Evolutionary conservation across 495 filamentous ascomycete species (phyloP).

Genomic region (Aspergillus coremiiformis): DNA sequence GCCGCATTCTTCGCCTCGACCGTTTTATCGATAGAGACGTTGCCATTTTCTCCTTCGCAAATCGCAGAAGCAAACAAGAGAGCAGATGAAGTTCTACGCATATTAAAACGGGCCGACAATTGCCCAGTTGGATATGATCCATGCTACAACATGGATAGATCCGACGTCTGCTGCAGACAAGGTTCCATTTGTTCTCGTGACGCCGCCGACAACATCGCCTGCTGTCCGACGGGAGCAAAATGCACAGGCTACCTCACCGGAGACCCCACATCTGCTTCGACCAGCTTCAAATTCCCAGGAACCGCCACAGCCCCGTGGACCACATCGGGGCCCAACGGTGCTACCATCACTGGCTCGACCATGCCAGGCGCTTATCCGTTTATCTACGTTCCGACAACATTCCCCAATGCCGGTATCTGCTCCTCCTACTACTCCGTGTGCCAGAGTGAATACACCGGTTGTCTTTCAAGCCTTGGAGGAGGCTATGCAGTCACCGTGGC

Average conservation of each 20-base stretch:
- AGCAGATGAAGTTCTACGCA: slow-evolving; percentile 33
- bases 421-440: slow-evolving; percentile 61
- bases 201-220: slow-evolving; percentile 53
- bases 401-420: slow-evolving; percentile 55
- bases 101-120: slow-evolving; percentile 34
- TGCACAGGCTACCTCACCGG: slow-evolving; percentile 54
- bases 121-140: slow-evolving; percentile 47
- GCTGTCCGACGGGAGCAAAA: slow-evolving; percentile 53
- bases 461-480: slow-evolving; percentile 51
- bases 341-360: slow-evolving; percentile 39
- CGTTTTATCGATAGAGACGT: slow-evolving; percentile 23
- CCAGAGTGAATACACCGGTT: slow-evolving; percentile 54
- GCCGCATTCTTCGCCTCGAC: slow-evolving; percentile 31
- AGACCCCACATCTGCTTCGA: slow-evolving; percentile 22
- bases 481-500: slow-evolving; percentile 40
- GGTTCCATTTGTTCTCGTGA: slow-evolving; percentile 52
- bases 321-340: slow-evolving; percentile 23
- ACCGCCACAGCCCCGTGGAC: slow-evolving; percentile 24
- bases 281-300: slow-evolving; percentile 32
- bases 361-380: slow-evolving; percentile 51
- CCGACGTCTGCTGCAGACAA: slow-evolving; percentile 49
- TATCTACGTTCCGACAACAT: slow-evolving; percentile 58
- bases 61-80: slow-evolving; percentile 18
- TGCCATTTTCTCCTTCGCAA: slow-evolving; percentile 25
- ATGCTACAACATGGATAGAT: slow-evolving; percentile 44